Evolutionary conservation across 2,329 filamentous ascomycete genomes (phyloP), one percentile per base, ranked within the genome.

Genomic region (Epichloe festucae): DNA sequence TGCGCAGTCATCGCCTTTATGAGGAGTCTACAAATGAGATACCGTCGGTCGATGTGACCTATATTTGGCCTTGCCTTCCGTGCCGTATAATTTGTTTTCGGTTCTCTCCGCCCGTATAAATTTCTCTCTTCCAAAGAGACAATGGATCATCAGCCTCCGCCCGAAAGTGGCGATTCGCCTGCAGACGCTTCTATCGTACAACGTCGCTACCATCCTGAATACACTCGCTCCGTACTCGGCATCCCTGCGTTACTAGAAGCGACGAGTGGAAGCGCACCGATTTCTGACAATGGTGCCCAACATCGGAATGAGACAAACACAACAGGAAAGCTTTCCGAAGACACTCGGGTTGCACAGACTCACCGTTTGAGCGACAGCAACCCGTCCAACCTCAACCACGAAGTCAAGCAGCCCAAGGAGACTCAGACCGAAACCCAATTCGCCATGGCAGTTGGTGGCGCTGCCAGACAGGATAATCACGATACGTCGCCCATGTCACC

Each of bases 221-320:
- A 47, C 11, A 44, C 43, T 39, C 49, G 43, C 35, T 45, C 52
- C 5, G 36, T 44, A n/a, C 50, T 54, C 31, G 43, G 50, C 31
- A 49, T 50, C 21, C 34, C 43, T 35, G 47, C 50, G 42, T 46
- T 52, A 35, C 19, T 50, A 43, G 52, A 47, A 27, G 38, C 35
- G 35, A 49, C 36, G 27, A 41, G 36, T 43, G 27, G 27, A 10
- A 40, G 27, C n/a, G 14, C 38, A 38, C 49, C 41, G 31, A 31
- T 12, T 39, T 23, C 41, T 35, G 36, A 46, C 15, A 48, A 40
- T 8, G 27, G 34, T 17, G 39, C 23, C 21, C 50, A 52, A 23
- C 42, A 19, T 14, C 38, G 38, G 42, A 7, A 46, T 35, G 46
- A 48, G 35, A 48, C 41, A 23, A 49, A 21, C 21, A 36, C 40